Base-by-base conservation (phyloP, 345 rosid species). In the Viola odorata region DNA sequence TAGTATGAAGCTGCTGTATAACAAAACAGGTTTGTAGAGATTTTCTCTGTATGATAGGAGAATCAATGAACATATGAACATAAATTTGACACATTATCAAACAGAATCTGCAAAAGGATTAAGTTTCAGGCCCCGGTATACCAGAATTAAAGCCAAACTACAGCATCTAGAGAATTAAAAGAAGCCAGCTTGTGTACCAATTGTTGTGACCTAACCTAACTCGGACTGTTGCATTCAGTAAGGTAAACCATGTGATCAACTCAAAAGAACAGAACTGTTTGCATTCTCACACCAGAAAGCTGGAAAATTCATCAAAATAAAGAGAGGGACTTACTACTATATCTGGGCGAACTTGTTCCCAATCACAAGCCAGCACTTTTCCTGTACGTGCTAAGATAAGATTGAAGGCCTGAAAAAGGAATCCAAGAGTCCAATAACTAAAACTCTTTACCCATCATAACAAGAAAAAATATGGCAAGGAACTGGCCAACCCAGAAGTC, bases 321-420 rank as follows among this genome's bases (percentile, higher is more conserved):
- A 45, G 39, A 38, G 42, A 41, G 41, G 67, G 63, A 53, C 87
- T 79, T 80, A 89, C 99, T 73, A 94, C 97, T 55, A 89, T 69
- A 66, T 94, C 96, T 5, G 99, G 96, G 37, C 81, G 95, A 74
- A 87, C 81, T 41, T 81, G 81, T 78, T 90, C 98, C 98, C 98
- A 92, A 37, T 90, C 91, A 72, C 96, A 92, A 56, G 99, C 97
- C 80, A 89, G 67, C 95, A 90, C 75, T 75, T 76, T 90, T 53
- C 99, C 97, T 0, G 91, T 70, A 23, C 32, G 32, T 23, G 32
- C 2, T 23, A 2, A 23, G 32, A 23, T 23, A 23, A 23, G 32
- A 23, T 23, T 23, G 32, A 23, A 23, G 32, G 32, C 32, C 32
- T 23, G 32, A 23, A 23, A 23, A 23, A 23, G 32, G 32, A 23